Evolutionary conservation across 352 stramenopile genomes (phyloP).

Genomic region (Lagenidium giganteum): DNA sequence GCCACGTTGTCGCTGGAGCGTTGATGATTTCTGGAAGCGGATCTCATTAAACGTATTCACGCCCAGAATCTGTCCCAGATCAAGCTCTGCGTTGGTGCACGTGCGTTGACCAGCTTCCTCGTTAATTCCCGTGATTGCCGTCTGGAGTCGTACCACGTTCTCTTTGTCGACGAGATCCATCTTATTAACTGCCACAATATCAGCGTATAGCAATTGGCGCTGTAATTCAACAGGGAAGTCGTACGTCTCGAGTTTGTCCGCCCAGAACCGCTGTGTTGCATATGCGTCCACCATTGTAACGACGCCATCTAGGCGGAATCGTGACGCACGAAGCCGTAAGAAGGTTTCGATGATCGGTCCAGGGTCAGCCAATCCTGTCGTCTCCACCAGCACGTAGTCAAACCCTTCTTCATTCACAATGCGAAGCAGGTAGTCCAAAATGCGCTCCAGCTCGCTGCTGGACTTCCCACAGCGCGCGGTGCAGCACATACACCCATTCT

Average conservation of each 20-base stretch:
- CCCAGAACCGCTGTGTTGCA: conserved; percentile 42
- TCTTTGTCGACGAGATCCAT: conserved; percentile 40
- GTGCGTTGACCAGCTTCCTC: conserved; percentile 35
- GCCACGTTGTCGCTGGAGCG: conserved; percentile 6
- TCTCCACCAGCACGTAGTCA: conserved; percentile 97
- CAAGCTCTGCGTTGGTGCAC: conserved; percentile 48
- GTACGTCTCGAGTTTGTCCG: conserved; percentile 12
- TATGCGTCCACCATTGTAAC: conserved; percentile 94
- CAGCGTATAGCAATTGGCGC: conserved; percentile 59
- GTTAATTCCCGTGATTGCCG: conserved; percentile 33
- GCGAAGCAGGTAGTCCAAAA: conserved; percentile 84
- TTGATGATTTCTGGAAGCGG: conserved; percentile 29
- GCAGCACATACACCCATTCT: conserved; percentile 99
- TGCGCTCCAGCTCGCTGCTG: conserved; percentile 90
- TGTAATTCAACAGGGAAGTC: conserved; percentile 56
- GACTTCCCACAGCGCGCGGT: conserved; percentile 88
- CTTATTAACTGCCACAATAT: conserved; percentile 74
- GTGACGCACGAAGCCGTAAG: conserved; percentile 83
- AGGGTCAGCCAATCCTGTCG: conserved; percentile 94
- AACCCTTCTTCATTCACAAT: conserved; percentile 82
- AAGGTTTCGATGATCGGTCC: conserved; percentile 97
- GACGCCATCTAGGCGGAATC: conserved; percentile 94
- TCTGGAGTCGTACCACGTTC: conserved; percentile 26
- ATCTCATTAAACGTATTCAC: conserved; percentile 72
- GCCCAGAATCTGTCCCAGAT: conserved; percentile 47